Evolutionary conservation across 345 rosid genomes (phyloP).

Genomic region (Pistacia vera): DNA sequence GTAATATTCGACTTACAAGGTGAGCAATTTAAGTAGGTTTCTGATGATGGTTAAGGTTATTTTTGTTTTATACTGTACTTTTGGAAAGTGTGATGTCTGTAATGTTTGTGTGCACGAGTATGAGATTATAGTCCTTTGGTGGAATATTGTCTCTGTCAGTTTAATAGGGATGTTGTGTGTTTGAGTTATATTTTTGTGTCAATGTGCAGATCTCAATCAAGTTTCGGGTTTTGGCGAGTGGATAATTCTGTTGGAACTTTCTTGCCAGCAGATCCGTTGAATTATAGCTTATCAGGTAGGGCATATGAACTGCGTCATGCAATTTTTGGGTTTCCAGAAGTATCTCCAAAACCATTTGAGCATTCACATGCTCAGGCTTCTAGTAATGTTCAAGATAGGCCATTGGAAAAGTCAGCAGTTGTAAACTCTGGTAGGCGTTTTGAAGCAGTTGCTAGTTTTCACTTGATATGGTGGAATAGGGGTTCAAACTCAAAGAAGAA

Average conservation of each 20-base stretch:
- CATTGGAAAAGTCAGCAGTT: conserved; percentile 35
- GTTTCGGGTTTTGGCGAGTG: conserved; percentile 91
- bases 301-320: conserved; percentile 78
- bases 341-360: conserved; percentile 38
- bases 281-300: conserved; percentile 51
- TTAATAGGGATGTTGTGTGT: neutral
- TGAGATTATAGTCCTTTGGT: neutral
- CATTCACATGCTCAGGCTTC: conserved; percentile 37
- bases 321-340: conserved; percentile 59
- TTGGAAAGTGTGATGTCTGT: neutral
- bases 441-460: conserved; percentile 84
- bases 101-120: neutral
- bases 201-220: conserved; percentile 61
- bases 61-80: neutral
- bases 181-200: conserved; percentile 10
- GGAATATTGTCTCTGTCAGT: neutral
- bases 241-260: conserved; percentile 81
- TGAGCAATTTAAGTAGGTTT: neutral
- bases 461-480: conserved; percentile 87
- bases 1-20: neutral
- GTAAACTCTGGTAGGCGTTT: conserved; percentile 59
- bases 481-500: conserved; percentile 71
- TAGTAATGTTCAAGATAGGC: conserved; percentile 31
- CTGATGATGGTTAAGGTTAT: neutral
- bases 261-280: conserved; percentile 72